A percentile compares a stretch with the other conserved stretches of the same genome.
Evolutionary conservation across 306 rosid genomes (phyloP).

Genomic region (Quercus ilex): DNA sequence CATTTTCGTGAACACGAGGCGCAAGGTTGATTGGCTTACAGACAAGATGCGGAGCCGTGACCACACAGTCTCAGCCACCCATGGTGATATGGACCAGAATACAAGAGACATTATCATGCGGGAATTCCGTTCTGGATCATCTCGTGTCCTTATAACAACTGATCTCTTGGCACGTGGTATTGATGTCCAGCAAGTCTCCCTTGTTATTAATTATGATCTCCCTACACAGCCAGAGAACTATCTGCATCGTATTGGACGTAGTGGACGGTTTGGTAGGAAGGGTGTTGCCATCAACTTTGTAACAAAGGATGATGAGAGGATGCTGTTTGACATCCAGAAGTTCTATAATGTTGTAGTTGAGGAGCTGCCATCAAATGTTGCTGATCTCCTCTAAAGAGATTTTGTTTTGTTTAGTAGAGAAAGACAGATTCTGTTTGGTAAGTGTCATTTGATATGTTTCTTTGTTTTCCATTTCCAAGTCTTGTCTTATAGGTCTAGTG

Average conservation of each 20-base stretch:
- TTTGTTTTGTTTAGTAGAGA: slow-evolving; percentile 38
- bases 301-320: slow-evolving; percentile 56
- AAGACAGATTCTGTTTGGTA: slow-evolving; percentile 28
- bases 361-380: slow-evolving; percentile 83
- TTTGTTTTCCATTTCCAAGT: slow-evolving; percentile 10
- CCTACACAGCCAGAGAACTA: slow-evolving; percentile 91
- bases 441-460: slow-evolving; percentile 24
- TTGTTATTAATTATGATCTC: slow-evolving; percentile 74
- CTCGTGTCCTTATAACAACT: slow-evolving; percentile 73
- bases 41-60: slow-evolving; percentile 85
- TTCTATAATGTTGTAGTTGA: slow-evolving; percentile 67
- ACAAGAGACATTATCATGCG: slow-evolving; percentile 88
- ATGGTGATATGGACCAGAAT: slow-evolving; percentile 91
- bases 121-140: slow-evolving; percentile 79
- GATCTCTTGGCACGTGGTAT: slow-evolving; percentile 86
- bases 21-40: slow-evolving; percentile 89
- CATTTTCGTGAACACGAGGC: slow-evolving; percentile 74
- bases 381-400: slow-evolving; percentile 71
- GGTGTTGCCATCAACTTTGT: slow-evolving; percentile 86
- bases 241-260: slow-evolving; percentile 83
- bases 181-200: slow-evolving; percentile 83
- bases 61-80: slow-evolving; percentile 84
- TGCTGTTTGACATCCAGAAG: slow-evolving; percentile 76
- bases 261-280: slow-evolving; percentile 84
- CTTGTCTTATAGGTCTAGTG: slow-evolving; percentile 34